Percentiles rank a stretch among this genome's conserved stretches.
phyloP scores from a whole-genome alignment of 1,284 basidiomycete genomes.

The Ustilago shanxiensis region DNA sequence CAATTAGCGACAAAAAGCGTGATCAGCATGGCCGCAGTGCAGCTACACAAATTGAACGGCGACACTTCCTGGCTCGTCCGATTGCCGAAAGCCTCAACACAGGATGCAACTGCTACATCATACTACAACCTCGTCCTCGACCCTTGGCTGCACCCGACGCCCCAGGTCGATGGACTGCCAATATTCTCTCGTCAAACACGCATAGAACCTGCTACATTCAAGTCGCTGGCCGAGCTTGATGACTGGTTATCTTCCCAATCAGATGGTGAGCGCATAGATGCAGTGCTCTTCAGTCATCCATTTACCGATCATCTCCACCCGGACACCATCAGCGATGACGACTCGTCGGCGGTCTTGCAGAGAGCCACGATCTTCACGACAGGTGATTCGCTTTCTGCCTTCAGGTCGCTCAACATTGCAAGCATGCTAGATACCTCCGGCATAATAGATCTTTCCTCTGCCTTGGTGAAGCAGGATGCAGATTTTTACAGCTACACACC shows the following conservation, averaged over 20 bases:
- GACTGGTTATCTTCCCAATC: constrained; percentile 22
- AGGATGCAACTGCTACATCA: not conserved
- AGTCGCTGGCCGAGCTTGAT: constrained; percentile 39
- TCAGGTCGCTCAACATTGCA: constrained; percentile 18
- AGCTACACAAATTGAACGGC: constrained; percentile 51
- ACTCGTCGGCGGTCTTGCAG: constrained; percentile 20
- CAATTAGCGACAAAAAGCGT: no score
- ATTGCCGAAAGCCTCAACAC: constrained; percentile 4
- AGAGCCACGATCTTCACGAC: constrained; percentile 33
- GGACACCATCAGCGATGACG: constrained; percentile 25
- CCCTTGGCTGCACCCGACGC: constrained; percentile 46
- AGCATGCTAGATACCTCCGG: not conserved
- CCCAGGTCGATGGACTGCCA: constrained; percentile 34
- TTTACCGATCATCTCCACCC: constrained; percentile 48
- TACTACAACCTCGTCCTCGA: constrained; percentile 43
- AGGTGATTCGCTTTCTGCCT: constrained; percentile 24
- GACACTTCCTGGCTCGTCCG: constrained; percentile 49
- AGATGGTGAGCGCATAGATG: constrained; percentile 15
- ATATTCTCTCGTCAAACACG: constrained; percentile 46
- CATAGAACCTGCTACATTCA: constrained; percentile 28
- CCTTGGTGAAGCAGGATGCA: constrained; percentile 12
- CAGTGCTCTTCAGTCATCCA: constrained; percentile 42
- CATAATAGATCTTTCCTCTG: constrained; percentile 25
- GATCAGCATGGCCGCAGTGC: constrained; percentile 20
- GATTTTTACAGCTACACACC: constrained; percentile 9